Base-by-base conservation (phyloP, 176 grass and related monocot genomes). In the Carex scoparia region DNA sequence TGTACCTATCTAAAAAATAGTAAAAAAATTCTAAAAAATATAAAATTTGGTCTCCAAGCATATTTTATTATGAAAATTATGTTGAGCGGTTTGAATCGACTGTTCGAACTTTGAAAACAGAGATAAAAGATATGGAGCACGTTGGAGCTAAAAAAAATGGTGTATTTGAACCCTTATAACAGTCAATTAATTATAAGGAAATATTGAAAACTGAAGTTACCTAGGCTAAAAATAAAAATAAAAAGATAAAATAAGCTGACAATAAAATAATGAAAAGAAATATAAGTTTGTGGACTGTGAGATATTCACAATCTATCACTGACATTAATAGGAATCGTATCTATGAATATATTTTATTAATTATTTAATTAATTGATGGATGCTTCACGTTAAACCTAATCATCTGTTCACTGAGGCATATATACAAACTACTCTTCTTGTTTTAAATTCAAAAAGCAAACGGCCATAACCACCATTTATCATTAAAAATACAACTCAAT, bases 381-480 rank as follows among this genome's bases (percentile, higher is more conserved):
- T 75, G 54, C 69, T 80, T 57, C 84, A 70, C 58, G 31, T 30
- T 81, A 79, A 61, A 38, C 56, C 83, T 37, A 73, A 81, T 65
- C 63, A 85, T 74, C 59, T 64, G 33, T 71, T 30, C 49, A 71
- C 48, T 27, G 13, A n/a, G 13, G 59, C 49, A 70, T 51, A 23
- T 23, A 23, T 23, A 66, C 40, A 61, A 80, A 84, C 51, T 33
- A 79, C 27, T 67, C 27, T 53, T 19, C 10, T 63, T 48, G 32
- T 84, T 78, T 61, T 28, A 56, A 61, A 63, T 68, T 65, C 79
- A 10, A 69, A 69, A 66, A 67, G 70, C 80, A 40, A 84, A 76
- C 80, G 74, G 53, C 58, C 63, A 42, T 85, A 70, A 88, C 81
- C 71, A 88, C 61, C 86, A 78, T 66, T 73, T 63, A 77, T 30